These are phyloP conservation scores for Pseudocohnilembus persalinus DNA, from an alignment of 169 alveolate genomes.

Conservation along the genomic window DNA sequence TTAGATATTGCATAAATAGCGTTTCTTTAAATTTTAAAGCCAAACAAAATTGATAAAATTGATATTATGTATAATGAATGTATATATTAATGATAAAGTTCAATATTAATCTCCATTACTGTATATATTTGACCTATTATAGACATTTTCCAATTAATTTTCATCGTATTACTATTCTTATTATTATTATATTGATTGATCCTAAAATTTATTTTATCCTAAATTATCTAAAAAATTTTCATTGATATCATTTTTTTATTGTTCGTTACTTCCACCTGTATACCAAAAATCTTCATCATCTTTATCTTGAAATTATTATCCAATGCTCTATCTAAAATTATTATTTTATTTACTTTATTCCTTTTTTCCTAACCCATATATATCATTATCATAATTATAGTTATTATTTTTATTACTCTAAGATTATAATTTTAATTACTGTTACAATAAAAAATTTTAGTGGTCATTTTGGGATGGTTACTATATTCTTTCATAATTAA, in stretches of 20 bases:
- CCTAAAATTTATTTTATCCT: not conserved
- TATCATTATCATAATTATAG: not conserved
- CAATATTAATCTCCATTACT: too few relatives aligned
- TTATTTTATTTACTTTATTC: too few relatives aligned
- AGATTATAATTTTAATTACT: not conserved
- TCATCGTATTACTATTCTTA: too few relatives aligned
- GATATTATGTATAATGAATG: too few relatives aligned
- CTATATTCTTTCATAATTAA: too few relatives aligned
- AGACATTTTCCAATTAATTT: too few relatives aligned
- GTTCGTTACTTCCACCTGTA: not conserved
- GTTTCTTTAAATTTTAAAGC: conserved; percentile 47
- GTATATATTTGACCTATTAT: too few relatives aligned
- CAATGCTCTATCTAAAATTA: not conserved
- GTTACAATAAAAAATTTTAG: too few relatives aligned
- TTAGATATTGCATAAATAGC: conserved; percentile 70
- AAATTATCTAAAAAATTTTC: not conserved
- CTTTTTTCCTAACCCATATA: not conserved
- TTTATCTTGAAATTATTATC: not conserved
- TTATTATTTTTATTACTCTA: not conserved
- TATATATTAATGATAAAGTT: too few relatives aligned
- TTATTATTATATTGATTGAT: too few relatives aligned
- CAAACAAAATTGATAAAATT: too few relatives aligned
- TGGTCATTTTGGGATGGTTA: too few relatives aligned
- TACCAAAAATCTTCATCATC: not conserved
- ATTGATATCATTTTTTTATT: not conserved